These are phyloP conservation scores for Puccinia polysora DNA, from an alignment of 1,284 basidiomycete species.

Conservation along the genomic window DNA sequence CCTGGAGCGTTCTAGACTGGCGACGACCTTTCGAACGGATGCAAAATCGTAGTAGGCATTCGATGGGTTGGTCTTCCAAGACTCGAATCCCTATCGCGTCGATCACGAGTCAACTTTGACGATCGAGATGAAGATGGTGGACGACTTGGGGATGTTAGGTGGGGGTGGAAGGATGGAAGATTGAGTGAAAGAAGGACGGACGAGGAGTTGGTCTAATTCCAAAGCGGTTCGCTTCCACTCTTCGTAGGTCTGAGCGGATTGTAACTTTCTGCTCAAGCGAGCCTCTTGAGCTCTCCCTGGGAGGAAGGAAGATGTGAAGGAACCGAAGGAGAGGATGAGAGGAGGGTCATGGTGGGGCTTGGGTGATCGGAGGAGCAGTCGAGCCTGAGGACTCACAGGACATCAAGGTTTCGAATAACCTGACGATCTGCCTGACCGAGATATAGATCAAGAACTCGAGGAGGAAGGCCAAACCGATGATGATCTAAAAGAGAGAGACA, in stretches of 20 bases:
- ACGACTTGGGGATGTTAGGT: too few species aligned
- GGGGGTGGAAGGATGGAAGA: too few species aligned
- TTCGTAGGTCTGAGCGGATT: not conserved
- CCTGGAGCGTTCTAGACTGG: conserved; percentile 63
- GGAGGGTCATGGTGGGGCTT: conserved; percentile 79
- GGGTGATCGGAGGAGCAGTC: too few species aligned
- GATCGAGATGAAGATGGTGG: too few species aligned
- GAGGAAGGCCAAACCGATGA: conserved; percentile 79
- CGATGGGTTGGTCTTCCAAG: conserved; percentile 78
- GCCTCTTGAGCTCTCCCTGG: conserved; percentile 76
- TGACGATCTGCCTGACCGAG: conserved; percentile 80
- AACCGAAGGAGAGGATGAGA: conserved; percentile 68
- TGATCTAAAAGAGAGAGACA: conserved; percentile 56
- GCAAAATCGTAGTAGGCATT: conserved; percentile 85
- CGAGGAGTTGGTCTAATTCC: conserved; percentile 2
- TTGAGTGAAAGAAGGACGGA: not conserved
- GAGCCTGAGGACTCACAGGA: too few species aligned
- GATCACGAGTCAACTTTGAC: too few species aligned
- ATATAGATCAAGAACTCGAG: conserved; percentile 79
- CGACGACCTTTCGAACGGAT: conserved; percentile 69
- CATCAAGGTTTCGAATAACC: too few species aligned
- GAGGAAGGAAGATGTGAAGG: not conserved
- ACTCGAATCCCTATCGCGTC: conserved; percentile 67
- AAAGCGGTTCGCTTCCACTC: conserved; percentile 9
- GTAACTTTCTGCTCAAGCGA: conserved; percentile 55